These are phyloP conservation scores for Coffea humblotiana DNA, from an alignment of 305 asterid genomes.

Conservation along the genomic window DNA sequence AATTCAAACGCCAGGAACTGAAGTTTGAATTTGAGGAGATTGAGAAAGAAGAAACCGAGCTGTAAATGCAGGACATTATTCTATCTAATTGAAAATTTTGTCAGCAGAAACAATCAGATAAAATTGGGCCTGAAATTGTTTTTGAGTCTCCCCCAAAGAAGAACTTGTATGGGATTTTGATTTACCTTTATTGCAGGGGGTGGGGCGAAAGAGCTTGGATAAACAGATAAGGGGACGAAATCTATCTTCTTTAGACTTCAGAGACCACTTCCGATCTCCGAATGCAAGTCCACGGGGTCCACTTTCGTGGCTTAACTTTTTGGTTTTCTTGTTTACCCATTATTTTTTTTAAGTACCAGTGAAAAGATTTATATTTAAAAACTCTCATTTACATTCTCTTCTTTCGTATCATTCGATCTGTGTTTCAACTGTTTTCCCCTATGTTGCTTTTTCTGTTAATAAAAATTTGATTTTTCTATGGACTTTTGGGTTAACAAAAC, in stretches of 20 bases:
- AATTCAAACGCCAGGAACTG: conserved; percentile 19
- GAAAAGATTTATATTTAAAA: too few relatives aligned
- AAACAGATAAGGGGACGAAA: conserved; percentile 31
- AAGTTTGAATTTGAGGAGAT: conserved; percentile 29
- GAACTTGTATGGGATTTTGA: background rate
- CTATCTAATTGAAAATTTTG: background rate
- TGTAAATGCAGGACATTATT: conserved; percentile 31
- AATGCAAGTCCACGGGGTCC: background rate
- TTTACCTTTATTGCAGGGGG: background rate
- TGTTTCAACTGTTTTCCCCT: too few relatives aligned
- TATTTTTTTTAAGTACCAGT: too few relatives aligned
- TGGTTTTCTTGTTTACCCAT: background rate
- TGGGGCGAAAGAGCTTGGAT: background rate
- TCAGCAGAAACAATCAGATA: background rate
- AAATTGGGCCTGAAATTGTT: background rate
- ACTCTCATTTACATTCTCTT: too few relatives aligned
- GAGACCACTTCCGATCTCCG: conserved; percentile 4
- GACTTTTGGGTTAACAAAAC: too few relatives aligned
- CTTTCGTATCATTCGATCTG: too few relatives aligned
- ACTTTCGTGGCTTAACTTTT: background rate
- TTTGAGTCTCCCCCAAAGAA: conserved; percentile 4
- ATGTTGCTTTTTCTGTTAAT: too few relatives aligned
- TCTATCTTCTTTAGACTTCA: conserved; percentile 10
- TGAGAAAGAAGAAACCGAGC: conserved; percentile 26
- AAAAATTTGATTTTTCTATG: too few relatives aligned